phyloP scores from a whole-genome alignment of 257 asterid genomes.

The Ligustrum vulgare region DNA sequence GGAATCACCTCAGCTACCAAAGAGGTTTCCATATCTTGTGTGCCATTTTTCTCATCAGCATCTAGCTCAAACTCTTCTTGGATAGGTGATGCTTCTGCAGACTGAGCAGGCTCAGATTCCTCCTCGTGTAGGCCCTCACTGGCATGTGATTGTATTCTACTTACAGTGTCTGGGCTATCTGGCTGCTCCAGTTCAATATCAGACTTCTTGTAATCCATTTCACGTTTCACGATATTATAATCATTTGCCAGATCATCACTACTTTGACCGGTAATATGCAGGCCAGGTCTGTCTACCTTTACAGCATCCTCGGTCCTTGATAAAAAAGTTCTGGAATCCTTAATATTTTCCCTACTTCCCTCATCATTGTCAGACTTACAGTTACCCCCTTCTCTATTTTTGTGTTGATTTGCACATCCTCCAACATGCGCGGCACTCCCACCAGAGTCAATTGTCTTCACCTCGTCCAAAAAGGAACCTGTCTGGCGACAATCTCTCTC shows the following conservation, averaged over 20 bases:
- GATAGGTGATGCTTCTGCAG: slow-evolving; percentile 44
- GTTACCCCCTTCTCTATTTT: slow-evolving; percentile 31
- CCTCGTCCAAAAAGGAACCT: slow-evolving; percentile 29
- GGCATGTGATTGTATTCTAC: slow-evolving; percentile 33
- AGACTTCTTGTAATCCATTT: slow-evolving; percentile 32
- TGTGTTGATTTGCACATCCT: slow-evolving; percentile 33
- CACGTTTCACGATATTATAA: slow-evolving; percentile 26
- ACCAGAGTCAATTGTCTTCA: slow-evolving; percentile 33
- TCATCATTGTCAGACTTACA: slow-evolving; percentile 23
- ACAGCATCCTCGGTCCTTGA: slow-evolving; percentile 32
- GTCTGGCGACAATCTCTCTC: slow-evolving; percentile 20
- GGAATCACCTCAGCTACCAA: slow-evolving; percentile 55
- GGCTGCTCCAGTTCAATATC: slow-evolving; percentile 47
- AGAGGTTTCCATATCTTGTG: slow-evolving; percentile 50
- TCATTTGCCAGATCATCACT: slow-evolving; percentile 32
- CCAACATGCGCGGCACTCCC: slow-evolving; percentile 36
- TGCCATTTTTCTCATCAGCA: slow-evolving; percentile 41
- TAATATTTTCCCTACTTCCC: slow-evolving; percentile 37
- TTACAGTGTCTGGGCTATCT: slow-evolving; percentile 46
- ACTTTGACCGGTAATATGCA: slow-evolving; percentile 9
- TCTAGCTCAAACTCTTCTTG: slow-evolving; percentile 44
- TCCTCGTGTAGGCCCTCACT: slow-evolving; percentile 46
- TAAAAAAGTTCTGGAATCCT: slow-evolving; percentile 27
- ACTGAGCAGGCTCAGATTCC: slow-evolving; percentile 26
- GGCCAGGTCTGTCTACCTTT: slow-evolving; percentile 31